Percentiles rank a stretch among this genome's conserved stretches.
These are phyloP conservation scores for Acer yangbiense DNA, from an alignment of 345 rosid species.

Conservation along the genomic window DNA sequence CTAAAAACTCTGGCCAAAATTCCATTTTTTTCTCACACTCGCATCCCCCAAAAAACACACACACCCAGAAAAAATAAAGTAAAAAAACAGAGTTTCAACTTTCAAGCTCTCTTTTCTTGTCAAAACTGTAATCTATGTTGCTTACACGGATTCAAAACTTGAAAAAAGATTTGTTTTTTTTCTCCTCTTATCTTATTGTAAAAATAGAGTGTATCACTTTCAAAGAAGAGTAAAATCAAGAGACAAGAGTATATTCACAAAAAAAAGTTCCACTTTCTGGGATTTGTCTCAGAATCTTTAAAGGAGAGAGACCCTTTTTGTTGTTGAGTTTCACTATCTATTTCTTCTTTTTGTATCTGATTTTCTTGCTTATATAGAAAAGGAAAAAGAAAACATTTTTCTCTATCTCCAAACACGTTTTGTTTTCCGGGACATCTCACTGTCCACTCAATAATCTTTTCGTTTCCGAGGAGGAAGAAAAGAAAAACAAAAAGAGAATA, in stretches of 20 bases:
- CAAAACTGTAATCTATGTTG: neutral
- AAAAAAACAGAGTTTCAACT: no score
- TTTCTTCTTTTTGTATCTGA: neutral
- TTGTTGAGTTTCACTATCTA: neutral
- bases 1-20: slow-evolving; percentile 94
- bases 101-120: neutral
- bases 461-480: neutral
- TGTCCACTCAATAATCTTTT: neutral
- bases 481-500: neutral
- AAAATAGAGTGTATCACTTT: no score
- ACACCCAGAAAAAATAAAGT: neutral
- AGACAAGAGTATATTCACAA: neutral
- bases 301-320: neutral
- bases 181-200: no score
- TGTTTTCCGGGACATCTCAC: neutral
- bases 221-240: no score
- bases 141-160: neutral
- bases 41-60: slow-evolving; percentile 5
- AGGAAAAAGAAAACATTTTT: neutral
- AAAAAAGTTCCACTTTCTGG: neutral
- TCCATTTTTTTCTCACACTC: slow-evolving; percentile 54
- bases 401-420: neutral
- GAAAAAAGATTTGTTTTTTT: no score
- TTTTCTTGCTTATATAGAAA: neutral
- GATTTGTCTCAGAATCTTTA: neutral